These are phyloP conservation scores for Phytophthora sp. DNA, from an alignment of 352 stramenopile genomes.

Conservation along the genomic window DNA sequence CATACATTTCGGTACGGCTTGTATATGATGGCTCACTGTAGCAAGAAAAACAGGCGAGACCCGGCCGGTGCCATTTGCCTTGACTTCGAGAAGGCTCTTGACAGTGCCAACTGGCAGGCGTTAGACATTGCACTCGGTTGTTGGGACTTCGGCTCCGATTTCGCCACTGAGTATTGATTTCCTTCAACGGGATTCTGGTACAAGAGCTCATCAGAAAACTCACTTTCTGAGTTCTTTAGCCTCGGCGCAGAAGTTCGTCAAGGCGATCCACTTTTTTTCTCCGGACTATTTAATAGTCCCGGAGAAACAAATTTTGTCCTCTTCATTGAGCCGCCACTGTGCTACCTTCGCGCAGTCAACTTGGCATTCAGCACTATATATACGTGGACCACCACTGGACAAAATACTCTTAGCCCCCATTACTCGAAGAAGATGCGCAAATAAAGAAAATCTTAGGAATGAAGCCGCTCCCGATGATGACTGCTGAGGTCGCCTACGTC, in stretches of 20 bases:
- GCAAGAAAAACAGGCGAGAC: not conserved
- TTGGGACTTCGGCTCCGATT: not conserved
- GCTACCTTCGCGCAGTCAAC: not conserved
- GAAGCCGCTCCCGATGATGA: too few relatives aligned
- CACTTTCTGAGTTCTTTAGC: not conserved
- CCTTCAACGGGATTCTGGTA: slow-evolving; percentile 4
- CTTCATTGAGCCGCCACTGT: not conserved
- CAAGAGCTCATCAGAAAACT: not conserved
- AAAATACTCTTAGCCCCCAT: too few relatives aligned
- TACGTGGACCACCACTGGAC: too few relatives aligned
- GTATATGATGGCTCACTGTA: slow-evolving; percentile 1
- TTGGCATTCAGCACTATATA: too few relatives aligned
- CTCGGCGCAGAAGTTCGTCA: not conserved
- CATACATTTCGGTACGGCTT: too few relatives aligned
- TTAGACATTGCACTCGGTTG: not conserved
- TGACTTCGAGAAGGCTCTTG: slow-evolving; percentile 13
- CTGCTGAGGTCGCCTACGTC: too few relatives aligned
- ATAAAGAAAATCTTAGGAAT: too few relatives aligned
- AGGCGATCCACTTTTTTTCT: not conserved
- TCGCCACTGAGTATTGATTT: not conserved
- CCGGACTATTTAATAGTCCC: too few relatives aligned
- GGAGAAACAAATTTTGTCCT: too few relatives aligned
- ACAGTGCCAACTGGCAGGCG: slow-evolving; percentile 14
- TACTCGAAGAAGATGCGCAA: too few relatives aligned
- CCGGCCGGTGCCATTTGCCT: slow-evolving; percentile 4